phyloP scores from a whole-genome alignment of 2,329 filamentous ascomycete species.

The Trichocomaceae sp. region DNA sequence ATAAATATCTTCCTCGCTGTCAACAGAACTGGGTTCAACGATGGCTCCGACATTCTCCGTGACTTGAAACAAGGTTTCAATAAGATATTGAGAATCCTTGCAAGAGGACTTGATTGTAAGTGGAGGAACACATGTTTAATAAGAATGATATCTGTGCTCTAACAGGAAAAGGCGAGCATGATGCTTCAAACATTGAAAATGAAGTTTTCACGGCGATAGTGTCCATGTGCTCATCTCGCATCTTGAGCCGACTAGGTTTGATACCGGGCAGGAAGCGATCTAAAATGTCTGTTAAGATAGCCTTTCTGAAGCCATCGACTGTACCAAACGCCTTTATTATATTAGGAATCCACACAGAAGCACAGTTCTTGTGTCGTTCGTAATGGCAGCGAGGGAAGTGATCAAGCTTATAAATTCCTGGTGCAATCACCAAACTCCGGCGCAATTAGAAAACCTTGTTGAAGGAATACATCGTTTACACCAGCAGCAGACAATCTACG shows the following conservation, averaged over 20 bases:
- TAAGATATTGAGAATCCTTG: slow-evolving; percentile 4
- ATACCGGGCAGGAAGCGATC: neutral
- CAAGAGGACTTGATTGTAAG: neutral
- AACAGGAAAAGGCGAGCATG: neutral
- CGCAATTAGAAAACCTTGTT: slow-evolving; percentile 23
- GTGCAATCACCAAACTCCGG: slow-evolving; percentile 20
- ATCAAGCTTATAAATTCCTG: slow-evolving; percentile 22
- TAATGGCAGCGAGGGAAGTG: slow-evolving; percentile 17
- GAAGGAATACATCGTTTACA: slow-evolving; percentile 24
- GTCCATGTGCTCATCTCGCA: slow-evolving; percentile 27
- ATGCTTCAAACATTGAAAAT: neutral
- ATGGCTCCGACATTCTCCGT: slow-evolving; percentile 19
- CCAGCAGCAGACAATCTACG: slow-evolving; percentile 12
- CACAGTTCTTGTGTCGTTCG: slow-evolving; percentile 13
- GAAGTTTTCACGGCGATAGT: slow-evolving; percentile 24
- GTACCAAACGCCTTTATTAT: slow-evolving; percentile 1
- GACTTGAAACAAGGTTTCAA: neutral
- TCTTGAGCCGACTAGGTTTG: slow-evolving; percentile 24
- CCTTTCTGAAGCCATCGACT: neutral
- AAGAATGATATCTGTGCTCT: neutral
- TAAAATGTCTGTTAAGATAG: slow-evolving; percentile 2
- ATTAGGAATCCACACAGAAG: no score
- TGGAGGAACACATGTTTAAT: neutral
- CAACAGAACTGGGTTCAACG: slow-evolving; percentile 20
- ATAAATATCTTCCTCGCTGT: slow-evolving; percentile 29